Evolutionary conservation across 2,329 filamentous ascomycete species (phyloP), one percentile per base, ranked within the genome.

Genomic region (Clarireedia paspali): DNA sequence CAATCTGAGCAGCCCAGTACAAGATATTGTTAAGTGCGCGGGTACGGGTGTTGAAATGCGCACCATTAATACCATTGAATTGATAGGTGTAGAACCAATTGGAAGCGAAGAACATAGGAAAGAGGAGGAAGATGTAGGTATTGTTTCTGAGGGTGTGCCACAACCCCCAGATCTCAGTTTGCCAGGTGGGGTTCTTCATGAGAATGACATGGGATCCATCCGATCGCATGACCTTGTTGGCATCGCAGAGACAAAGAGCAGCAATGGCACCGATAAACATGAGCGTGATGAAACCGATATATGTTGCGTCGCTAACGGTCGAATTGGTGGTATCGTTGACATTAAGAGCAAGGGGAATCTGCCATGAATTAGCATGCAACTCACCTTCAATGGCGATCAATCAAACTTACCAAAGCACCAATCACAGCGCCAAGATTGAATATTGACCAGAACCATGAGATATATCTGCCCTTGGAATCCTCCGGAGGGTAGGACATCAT

Each of bases 341-440:
- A 72, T 88, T 89, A 70, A 87, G 79, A 59, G 78, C 85, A 9
- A 89, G 79, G 10, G 84, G 84, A 59, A 89, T 86, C 76, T 78
- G n/a, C 5, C 9, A 24, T 20, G 2, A 39, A 38, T 39, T 30
- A 45, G 54, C 34, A 26, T 14, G 0, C 15, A 20, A 5, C 38
- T 17, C 23, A 39, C 3, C 1, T 4, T n/a, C 3, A 12, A n/a
- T 9, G 24, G 7, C 9, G 9, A 20, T 27, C 5, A 26, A 5
- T 5, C 15, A 42, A 26, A 66, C 71, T 60, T 63, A 75, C 72
- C 62, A 84, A 71, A 66, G 85, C 84, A 60, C 91, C 91, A 69
- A 96, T 89, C 58, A 95, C 90, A 66, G 84, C 89, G 63, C 91
- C 91, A 54, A 91, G 71, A 72, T 95, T 95, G 78, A 95, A 96